These are phyloP conservation scores for Auriscalpium microsporum DNA, from an alignment of 768 basidiomycete species.

Conservation along the genomic window DNA sequence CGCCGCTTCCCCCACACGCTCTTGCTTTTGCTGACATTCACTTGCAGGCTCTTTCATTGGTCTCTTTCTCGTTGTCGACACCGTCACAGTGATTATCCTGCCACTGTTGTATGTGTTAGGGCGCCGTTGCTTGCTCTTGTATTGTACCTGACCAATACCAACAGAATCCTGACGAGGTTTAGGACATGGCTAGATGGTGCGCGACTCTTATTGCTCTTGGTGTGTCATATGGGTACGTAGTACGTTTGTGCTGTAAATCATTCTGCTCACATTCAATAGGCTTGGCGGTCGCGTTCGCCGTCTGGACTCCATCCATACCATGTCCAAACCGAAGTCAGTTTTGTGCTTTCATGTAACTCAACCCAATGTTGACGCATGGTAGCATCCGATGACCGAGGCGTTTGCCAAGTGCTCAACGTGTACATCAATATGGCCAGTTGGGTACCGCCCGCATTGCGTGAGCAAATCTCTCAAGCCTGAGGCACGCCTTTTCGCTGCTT, in stretches of 20 bases:
- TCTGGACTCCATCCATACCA: slow-evolving; percentile 33
- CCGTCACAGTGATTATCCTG: slow-evolving; percentile 31
- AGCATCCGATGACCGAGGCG: slow-evolving; percentile 33
- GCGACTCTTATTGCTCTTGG: slow-evolving; percentile 37
- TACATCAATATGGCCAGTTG: slow-evolving; percentile 46
- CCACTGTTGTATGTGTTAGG: slow-evolving; percentile 33
- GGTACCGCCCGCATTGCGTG: slow-evolving; percentile 44
- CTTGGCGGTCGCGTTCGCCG: slow-evolving; percentile 33
- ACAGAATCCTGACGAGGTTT: slow-evolving; percentile 39
- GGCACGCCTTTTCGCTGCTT: not conserved
- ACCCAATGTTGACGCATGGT: not conserved
- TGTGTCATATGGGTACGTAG: slow-evolving; percentile 38
- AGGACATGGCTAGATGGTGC: slow-evolving; percentile 47
- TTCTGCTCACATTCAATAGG: slow-evolving; percentile 21
- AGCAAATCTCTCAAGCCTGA: slow-evolving; percentile 1
- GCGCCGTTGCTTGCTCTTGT: slow-evolving; percentile 1
- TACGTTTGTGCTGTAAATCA: not conserved
- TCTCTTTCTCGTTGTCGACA: slow-evolving; percentile 34
- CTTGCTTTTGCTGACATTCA: not conserved
- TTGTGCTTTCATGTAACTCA: not conserved
- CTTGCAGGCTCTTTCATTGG: slow-evolving; percentile 36
- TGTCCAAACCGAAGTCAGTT: slow-evolving; percentile 37
- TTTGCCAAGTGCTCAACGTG: slow-evolving; percentile 41
- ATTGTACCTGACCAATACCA: slow-evolving; percentile 9
- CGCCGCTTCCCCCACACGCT: not conserved